Evolutionary conservation across 345 rosid genomes (phyloP), one percentile per base, ranked within the genome.

Genomic region (Gossypium anomalum): DNA sequence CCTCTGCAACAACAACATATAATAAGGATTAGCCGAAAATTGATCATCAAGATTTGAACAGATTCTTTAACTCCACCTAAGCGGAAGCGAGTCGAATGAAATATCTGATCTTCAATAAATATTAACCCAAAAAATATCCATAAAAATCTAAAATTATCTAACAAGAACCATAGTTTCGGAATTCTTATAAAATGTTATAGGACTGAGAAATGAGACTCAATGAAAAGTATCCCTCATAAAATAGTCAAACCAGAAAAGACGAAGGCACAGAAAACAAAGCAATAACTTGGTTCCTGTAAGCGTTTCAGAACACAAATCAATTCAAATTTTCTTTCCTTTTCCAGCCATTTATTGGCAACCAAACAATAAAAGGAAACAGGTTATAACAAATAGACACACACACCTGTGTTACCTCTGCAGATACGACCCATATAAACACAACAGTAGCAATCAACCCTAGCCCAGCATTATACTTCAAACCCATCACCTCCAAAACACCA

Each of bases 381-480:
- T 65, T 10, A 60, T 9, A 19, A 27, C 2, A 65, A 53, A 53
- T n/a, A 53, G 22, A 7, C 1, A 38, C 16, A 73, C 17, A 15
- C 56, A 78, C 88, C 85, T 87, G 90, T 66, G 88, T 85, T 73
- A 87, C 80, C 78, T 87, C 90, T 25, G 90, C 88, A 41, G 86
- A 81, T 47, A 80, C 60, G 57, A 87, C 85, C 88, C 90, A 87
- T 73, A 87, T 81, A 70, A 87, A 74, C 69, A 89, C 91, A 71
- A 77, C 80, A 0, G 80, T 63, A 52, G 83, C 89, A 20, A 89
- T 82, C 79, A 89, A 75, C 25, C 84, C 84, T 52, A 87, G 78
- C 52, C 93, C 93, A 74, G 83, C 83, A 38, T 78, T 77, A 67
- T 89, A 89, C 68, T 80, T 85, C 89, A 88, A 85, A 78, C 83